These are phyloP conservation scores for Angomonas deanei DNA, from an alignment of 208 protist genomes.

Conservation along the genomic window DNA sequence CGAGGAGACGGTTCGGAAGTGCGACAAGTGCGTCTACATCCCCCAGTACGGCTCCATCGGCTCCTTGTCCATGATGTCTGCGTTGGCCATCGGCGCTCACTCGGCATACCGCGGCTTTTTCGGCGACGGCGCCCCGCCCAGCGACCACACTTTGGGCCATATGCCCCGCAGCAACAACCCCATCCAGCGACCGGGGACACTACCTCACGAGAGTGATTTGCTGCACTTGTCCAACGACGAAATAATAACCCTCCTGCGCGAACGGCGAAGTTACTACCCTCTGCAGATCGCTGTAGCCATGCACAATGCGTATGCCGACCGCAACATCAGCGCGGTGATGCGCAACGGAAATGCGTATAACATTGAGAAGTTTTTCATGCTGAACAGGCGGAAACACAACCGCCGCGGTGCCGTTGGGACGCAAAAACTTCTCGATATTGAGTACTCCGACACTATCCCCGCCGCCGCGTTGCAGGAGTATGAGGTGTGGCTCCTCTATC, in stretches of 20 bases:
- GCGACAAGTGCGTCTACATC: slow-evolving; percentile 62
- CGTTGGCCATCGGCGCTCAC: slow-evolving; percentile 69
- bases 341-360: slow-evolving; percentile 83
- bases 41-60: slow-evolving; percentile 85
- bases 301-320: slow-evolving; percentile 74
- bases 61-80: slow-evolving; percentile 77
- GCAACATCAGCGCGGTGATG: slow-evolving; percentile 80
- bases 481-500: slow-evolving; percentile 62
- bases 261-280: slow-evolving; percentile 23
- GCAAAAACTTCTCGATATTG: slow-evolving; percentile 39
- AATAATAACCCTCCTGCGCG: slow-evolving; percentile 25
- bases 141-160: slow-evolving; percentile 20
- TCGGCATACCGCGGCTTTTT: slow-evolving; percentile 1
- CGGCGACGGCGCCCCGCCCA: not conserved
- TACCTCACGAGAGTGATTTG: slow-evolving; percentile 59
- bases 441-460: slow-evolving; percentile 19
- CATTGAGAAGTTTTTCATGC: slow-evolving; percentile 51
- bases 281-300: slow-evolving; percentile 62
- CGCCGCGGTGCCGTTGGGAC: slow-evolving; percentile 67
- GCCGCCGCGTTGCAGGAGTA: slow-evolving; percentile 25
- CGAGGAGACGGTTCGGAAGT: slow-evolving; percentile 17
- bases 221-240: slow-evolving; percentile 31
- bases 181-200: not conserved
- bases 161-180: slow-evolving; percentile 50
- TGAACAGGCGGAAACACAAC: slow-evolving; percentile 68